Percentiles rank a stretch among this genome's conserved stretches.
Evolutionary conservation across 306 rosid species (phyloP).

Genomic region (Prinsepia uniflora): DNA sequence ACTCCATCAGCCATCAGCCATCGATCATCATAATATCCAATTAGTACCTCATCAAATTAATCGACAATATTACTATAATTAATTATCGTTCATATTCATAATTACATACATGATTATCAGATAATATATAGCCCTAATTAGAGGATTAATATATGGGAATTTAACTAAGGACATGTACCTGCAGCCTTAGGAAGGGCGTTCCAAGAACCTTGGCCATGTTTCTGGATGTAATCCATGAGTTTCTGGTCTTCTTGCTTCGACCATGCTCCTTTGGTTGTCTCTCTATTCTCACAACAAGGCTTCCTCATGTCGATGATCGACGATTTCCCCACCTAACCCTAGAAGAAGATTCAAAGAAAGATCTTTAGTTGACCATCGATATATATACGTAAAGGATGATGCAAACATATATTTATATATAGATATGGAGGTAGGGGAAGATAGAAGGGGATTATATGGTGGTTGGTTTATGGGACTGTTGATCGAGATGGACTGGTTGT

Average conservation of each 20-base stretch:
- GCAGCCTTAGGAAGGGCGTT: conserved; percentile 41
- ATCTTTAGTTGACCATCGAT: too few relatives aligned
- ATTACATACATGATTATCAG: not conserved
- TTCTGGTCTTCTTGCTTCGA: conserved; percentile 48
- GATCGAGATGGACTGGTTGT: conserved; percentile 11
- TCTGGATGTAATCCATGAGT: conserved; percentile 35
- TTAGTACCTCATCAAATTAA: too few relatives aligned
- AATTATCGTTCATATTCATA: not conserved
- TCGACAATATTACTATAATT: not conserved
- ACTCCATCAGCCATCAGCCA: not conserved
- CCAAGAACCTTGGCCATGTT: conserved; percentile 45
- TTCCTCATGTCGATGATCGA: conserved; percentile 22
- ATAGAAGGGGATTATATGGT: not conserved
- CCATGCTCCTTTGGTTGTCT: conserved; percentile 41
- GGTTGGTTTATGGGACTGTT: too few relatives aligned
- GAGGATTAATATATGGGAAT: too few relatives aligned
- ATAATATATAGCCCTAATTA: too few relatives aligned
- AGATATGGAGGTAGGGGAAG: not conserved
- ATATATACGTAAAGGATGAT: not conserved
- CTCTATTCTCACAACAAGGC: conserved; percentile 29
- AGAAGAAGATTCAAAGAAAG: not conserved
- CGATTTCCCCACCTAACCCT: not conserved
- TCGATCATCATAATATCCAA: not conserved
- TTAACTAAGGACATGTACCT: conserved; percentile 18
- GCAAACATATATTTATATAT: not conserved